Base-by-base conservation (phyloP, 176 grass and related monocot species). In the Cenchrus americanus region DNA sequence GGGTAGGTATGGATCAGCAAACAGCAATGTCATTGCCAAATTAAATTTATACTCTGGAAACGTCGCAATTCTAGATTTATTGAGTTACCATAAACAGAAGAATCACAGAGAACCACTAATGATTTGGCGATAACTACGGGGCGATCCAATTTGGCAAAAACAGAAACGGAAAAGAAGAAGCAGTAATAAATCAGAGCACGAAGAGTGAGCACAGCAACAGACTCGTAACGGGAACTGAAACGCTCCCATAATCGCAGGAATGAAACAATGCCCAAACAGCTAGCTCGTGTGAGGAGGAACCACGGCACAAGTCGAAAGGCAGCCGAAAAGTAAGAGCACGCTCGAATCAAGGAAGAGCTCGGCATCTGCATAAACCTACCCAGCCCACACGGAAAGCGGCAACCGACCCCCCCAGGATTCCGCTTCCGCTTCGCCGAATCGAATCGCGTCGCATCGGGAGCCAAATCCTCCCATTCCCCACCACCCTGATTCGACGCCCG, bases 341-440 rank as follows among this genome's bases (percentile, higher is more conserved):
- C 14, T 21, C 13, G 70, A 14, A 83, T 44, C 34, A 21, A 76
- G 67, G 37, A 12, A 12, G 17, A 6, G 17, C 11, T 15, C 27
- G 27, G 27, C 5, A 14, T 75, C 50, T 44, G 43, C 43, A 44
- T 44, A 44, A 44, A 44, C 43, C 43, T 0, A 7, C 42, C 42
- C 42, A 43, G 42, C 42, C 42, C 42, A 23, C 9, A 34, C 23
- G 0, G 23, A 27, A 34, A 64, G 27, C 71, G 26, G 7, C 54
- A 24, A 27, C 53, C 10, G 46, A 61, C 13, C 5, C 47, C 9
- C n/a, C 0, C 0, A 17, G 54, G 19, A 65, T 55, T 26, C 75
- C 58, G n/a, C 83, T 41, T 4, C 50, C 44, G 5, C 43, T 51
- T 34, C 24, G 21, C 82, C 64, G 60, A 76, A 84, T 24, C 26